phyloP scores from a whole-genome alignment of 768 basidiomycete genomes.

The Mycena belliarum region DNA sequence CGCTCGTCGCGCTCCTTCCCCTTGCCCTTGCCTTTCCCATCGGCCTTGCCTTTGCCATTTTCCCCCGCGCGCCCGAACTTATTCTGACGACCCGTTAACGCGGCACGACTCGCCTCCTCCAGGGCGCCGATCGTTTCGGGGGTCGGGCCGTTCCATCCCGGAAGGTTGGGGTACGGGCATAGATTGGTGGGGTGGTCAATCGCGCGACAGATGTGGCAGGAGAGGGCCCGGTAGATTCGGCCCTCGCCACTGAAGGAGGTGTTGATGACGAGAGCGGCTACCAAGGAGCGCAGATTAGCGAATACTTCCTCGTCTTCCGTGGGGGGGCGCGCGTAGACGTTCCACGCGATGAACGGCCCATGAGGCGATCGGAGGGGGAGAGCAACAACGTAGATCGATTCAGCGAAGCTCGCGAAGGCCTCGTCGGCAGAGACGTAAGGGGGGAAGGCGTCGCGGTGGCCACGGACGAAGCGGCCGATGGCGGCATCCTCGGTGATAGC shows the following conservation, averaged over 20 bases:
- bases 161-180: background rate
- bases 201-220: background rate
- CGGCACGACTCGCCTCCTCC: background rate
- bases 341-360: background rate
- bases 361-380: background rate
- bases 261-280: background rate
- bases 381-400: background rate
- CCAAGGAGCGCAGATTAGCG: background rate
- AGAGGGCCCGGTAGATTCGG: background rate
- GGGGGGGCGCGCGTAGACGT: background rate
- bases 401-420: background rate
- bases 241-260: background rate
- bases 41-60: background rate
- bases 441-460: background rate
- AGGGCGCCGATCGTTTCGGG: background rate
- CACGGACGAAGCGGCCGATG: background rate
- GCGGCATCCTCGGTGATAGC: background rate
- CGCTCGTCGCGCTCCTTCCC: background rate
- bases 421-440: background rate
- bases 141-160: conserved; percentile 3
- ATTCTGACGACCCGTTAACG: background rate
- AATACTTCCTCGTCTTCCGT: background rate
- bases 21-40: background rate
- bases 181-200: conserved; percentile 7
- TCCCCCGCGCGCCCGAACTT: background rate